Evolutionary conservation across 192 early-diverging fungal genomes (phyloP), one percentile per base, ranked within the genome.

Genomic region (Umbelopsis sp.): DNA sequence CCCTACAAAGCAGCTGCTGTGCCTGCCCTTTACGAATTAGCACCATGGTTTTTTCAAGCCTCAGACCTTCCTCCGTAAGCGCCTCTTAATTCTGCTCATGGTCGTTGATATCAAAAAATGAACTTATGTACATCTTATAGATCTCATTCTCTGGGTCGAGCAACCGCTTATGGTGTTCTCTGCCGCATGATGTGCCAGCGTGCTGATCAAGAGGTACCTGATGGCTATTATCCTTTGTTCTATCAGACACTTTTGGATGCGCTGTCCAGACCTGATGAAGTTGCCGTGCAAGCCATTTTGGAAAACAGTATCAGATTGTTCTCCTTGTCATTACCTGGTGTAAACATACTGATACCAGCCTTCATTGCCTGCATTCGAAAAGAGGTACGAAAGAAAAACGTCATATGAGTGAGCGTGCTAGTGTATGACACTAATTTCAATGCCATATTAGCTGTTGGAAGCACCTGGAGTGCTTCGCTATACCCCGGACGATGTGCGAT

Each of bases 121-220:
- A 18, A 30, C 27, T 65, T 69, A 64, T 13, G 37, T 46, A 15
- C 49, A 58, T 74, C 70, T n/a, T 61, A 25, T 55, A 94, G 88
- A 47, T 82, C 88, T 21, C 89, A 79, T 65, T 79, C 81, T 27
- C 81, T 86, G 25, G 92, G 94, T 23, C 74, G 86, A 20, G 86
- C 85, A 21, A 71, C 81, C 1, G 93, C 93, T 5, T 88, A 84
- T 78, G 90, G 89, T 12, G 81, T 81, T 47, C 72, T 96, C 15
- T 95, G 94, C 69, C 75, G 88, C 22, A 83, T 93, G 68, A 91
- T 96, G 87, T 92, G 88, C 66, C 83, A 87, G n/a, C 73, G 87
- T 25, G 87, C 88, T 45, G 92, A 94, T 65, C 89, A 92, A 71
- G 69, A 76, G 2, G 74, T 91, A 49, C 72, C 86, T 45, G 73